phyloP scores from a whole-genome alignment of 495 filamentous ascomycete genomes.

The Durotheca rogersii region DNA sequence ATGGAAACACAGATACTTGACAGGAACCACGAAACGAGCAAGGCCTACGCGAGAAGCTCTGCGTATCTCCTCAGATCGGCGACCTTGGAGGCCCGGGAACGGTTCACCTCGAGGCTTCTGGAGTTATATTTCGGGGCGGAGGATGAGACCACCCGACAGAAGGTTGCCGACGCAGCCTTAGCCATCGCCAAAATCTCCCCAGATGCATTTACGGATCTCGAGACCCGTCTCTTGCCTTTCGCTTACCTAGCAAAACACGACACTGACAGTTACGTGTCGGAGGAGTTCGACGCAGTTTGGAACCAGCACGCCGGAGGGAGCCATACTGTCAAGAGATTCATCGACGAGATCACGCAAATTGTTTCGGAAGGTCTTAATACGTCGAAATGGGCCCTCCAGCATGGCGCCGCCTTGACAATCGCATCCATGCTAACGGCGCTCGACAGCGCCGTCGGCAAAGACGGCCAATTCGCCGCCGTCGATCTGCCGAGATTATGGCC shows the following conservation, averaged over 20 bases:
- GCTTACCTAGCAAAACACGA: constrained; percentile 87
- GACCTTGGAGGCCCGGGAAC: constrained; percentile 65
- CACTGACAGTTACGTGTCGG: constrained; percentile 69
- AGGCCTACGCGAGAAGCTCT: constrained; percentile 78
- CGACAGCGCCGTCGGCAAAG: constrained; percentile 44
- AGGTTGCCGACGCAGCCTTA: constrained; percentile 75
- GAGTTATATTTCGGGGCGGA: constrained; percentile 77
- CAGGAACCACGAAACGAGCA: constrained; percentile 85
- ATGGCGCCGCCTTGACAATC: constrained; percentile 76
- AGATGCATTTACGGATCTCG: constrained; percentile 79
- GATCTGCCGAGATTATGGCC: constrained; percentile 75
- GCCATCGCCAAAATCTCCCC: constrained; percentile 82
- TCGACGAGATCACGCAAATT: constrained; percentile 75
- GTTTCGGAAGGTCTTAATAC: constrained; percentile 67
- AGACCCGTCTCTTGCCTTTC: constrained; percentile 75
- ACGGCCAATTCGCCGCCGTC: constrained; percentile 51
- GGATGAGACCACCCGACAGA: constrained; percentile 67
- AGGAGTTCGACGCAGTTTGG: constrained; percentile 81
- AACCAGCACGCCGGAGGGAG: constrained; percentile 82
- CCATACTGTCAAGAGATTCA: constrained; percentile 76
- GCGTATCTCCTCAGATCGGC: constrained; percentile 82
- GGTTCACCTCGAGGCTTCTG: constrained; percentile 64
- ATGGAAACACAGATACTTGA: constrained; percentile 80
- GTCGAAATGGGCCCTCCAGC: constrained; percentile 84
- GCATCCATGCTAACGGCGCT: constrained; percentile 69